Evolutionary conservation across 106 monocot species (phyloP).

Genomic region (Vanilla planifolia): DNA sequence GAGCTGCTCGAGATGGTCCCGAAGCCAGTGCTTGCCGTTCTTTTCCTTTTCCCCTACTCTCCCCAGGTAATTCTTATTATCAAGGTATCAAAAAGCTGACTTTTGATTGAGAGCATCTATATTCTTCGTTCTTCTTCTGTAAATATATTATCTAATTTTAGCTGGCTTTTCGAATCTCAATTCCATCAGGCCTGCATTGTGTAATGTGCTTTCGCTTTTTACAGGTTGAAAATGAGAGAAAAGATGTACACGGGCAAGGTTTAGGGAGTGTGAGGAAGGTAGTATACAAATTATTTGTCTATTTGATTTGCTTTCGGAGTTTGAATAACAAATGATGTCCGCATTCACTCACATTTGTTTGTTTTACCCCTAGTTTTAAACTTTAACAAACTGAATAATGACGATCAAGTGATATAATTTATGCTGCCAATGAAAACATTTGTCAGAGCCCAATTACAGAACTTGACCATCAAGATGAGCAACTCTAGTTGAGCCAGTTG

Average conservation of each 20-base stretch:
- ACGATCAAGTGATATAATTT: no score
- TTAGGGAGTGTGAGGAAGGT: neutral
- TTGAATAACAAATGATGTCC: no score
- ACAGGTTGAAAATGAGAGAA: constrained; percentile 22
- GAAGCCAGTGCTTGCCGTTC: constrained; percentile 83
- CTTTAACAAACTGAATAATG: no score
- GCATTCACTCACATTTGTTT: no score
- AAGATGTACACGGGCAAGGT: constrained; percentile 6
- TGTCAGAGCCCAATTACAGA: no score
- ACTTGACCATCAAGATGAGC: no score
- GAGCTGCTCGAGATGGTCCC: constrained; percentile 91
- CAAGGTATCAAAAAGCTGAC: neutral
- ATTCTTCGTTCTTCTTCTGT: neutral
- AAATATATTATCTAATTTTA: neutral
- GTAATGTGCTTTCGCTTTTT: neutral
- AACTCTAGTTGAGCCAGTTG: no score
- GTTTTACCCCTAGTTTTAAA: no score
- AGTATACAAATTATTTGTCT: neutral
- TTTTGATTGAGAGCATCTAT: no score
- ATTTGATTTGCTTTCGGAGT: neutral
- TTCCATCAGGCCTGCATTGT: no score
- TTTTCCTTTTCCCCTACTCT: constrained; percentile 72
- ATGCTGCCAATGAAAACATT: no score
- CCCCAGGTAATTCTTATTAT: constrained; percentile 21
- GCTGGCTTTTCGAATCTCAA: neutral